Conservation (phyloP, 495 filamentous ascomycete species). For the Lepidopterella palustris region DNA sequence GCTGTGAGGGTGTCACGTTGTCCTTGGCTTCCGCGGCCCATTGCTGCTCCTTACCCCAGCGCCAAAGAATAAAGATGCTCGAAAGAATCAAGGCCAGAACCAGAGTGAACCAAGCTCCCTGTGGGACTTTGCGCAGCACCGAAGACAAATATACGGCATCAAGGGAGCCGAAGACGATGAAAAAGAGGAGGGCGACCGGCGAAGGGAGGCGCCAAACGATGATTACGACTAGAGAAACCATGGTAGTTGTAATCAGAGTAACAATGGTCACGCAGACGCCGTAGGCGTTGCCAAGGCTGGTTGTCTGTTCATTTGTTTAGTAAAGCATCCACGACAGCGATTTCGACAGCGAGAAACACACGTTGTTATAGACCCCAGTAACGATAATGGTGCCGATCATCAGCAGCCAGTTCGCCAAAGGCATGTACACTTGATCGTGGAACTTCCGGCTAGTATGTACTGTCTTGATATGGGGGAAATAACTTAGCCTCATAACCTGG, state of each 20-base stretch:
- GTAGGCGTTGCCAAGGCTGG: constrained; percentile 44
- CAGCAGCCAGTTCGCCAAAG: constrained; percentile 64
- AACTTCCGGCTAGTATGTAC: constrained; percentile 59
- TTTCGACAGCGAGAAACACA: not conserved
- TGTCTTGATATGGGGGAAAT: constrained; percentile 67
- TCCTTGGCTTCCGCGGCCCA: constrained; percentile 59
- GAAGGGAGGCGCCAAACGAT: constrained; percentile 53
- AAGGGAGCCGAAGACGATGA: constrained; percentile 50
- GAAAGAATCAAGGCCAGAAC: constrained; percentile 52
- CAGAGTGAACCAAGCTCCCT: constrained; percentile 68
- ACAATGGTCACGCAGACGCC: constrained; percentile 65
- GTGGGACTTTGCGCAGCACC: constrained; percentile 58
- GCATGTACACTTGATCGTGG: constrained; percentile 67
- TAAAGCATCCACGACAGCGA: too few relatives aligned
- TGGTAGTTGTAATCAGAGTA: constrained; percentile 63
- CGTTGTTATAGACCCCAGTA: constrained; percentile 62
- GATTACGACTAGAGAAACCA: constrained; percentile 58
- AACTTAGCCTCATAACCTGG: constrained; percentile 67
- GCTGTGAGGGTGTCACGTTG: constrained; percentile 37
- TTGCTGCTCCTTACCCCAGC: constrained; percentile 64
- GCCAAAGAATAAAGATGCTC: constrained; percentile 58
- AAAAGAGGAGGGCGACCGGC: constrained; percentile 44
- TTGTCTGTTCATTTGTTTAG: constrained; percentile 30
- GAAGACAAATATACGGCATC: constrained; percentile 61
- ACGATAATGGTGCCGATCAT: constrained; percentile 70